phyloP scores from a whole-genome alignment of 768 basidiomycete species.

The Lentinula detonsa region DNA sequence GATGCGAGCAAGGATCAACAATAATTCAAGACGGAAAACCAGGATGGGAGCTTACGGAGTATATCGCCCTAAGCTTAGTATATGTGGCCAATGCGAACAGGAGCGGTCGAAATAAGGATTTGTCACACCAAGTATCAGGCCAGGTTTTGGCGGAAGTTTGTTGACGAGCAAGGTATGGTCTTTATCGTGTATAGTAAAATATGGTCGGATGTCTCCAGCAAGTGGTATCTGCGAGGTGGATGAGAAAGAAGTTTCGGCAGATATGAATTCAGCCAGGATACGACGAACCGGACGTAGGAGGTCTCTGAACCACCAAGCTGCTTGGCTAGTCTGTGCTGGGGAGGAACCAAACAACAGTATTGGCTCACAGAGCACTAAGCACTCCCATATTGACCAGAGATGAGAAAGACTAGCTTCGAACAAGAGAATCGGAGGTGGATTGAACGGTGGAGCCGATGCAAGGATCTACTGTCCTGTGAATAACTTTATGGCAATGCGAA shows the following conservation, averaged over 20 bases:
- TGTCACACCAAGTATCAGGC: conserved; percentile 77
- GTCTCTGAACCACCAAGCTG: conserved; percentile 90
- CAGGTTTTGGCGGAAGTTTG: conserved; percentile 72
- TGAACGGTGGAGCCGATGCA: conserved; percentile 54
- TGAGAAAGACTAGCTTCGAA: conserved; percentile 63
- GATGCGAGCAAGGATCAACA: background rate
- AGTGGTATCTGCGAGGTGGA: conserved; percentile 59
- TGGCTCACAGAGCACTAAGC: conserved; percentile 85
- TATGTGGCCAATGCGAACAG: conserved; percentile 83
- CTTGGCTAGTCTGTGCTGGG: conserved; percentile 79
- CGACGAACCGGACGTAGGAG: conserved; percentile 69
- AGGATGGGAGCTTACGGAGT: conserved; percentile 27
- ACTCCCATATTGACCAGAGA: conserved; percentile 91
- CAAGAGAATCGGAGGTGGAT: conserved; percentile 50
- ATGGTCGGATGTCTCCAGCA: conserved; percentile 83
- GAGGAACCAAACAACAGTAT: conserved; percentile 77
- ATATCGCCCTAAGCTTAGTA: conserved; percentile 60
- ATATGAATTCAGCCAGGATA: background rate
- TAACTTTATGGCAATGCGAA: background rate
- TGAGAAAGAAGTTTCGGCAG: background rate
- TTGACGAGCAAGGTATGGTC: conserved; percentile 75
- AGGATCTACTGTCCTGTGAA: conserved; percentile 44
- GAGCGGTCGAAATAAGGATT: conserved; percentile 82
- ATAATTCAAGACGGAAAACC: background rate
- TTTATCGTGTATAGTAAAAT: conserved; percentile 94